Base-by-base conservation (phyloP, 2,329 filamentous ascomycete species). In the Verticillium albo-atrum region DNA sequence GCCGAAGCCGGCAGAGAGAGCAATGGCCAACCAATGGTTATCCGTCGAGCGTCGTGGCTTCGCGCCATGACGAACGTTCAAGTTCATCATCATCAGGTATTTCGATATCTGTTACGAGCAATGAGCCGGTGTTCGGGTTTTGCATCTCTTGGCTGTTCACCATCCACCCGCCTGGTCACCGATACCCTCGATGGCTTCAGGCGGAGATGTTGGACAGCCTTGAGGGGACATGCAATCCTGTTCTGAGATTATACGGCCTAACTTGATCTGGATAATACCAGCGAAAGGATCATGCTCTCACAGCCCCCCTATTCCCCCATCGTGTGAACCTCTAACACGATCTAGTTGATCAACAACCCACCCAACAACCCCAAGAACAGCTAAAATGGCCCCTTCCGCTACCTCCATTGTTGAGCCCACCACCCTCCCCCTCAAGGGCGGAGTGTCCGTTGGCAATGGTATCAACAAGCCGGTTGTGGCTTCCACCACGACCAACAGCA, bases 191-290 rank as follows among this genome's bases (percentile, higher is more conserved):
- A 17, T 17, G 10, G 2, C 34, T 25, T 15, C 6, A 12, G 35
- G 17, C n/a, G 42, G 35, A 42, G 55, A 57, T 42, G 42, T 32
- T 20, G n/a, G 55, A 25, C n/a, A 10, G 10, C 28, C 26, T 20
- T 42, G 23, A 30, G 55, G 27, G 9, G 15, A 28, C n/a, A 52
- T 57, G 55, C 55, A 32, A 57, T 42, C 55, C 42, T 34, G 55
- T 51, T 51, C 85, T 91, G 89, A 94, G 90, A 95, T 87, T 87
- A 95, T 89, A 95, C 91, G 90, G 91, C 89, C 81, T 82, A 92
- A 94, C 90, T 94, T 94, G 91, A 94, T 93, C 90, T 91, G 90
- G 91, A 93, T 94, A 94, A 95, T 95, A 91, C 91, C 90, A 92
- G 92, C 92, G 92, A 92, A 95, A 96, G 92, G 89, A 96, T 95